phyloP scores from a whole-genome alignment of 139 green algal genomes.

The Diplosphaera chodatii region DNA sequence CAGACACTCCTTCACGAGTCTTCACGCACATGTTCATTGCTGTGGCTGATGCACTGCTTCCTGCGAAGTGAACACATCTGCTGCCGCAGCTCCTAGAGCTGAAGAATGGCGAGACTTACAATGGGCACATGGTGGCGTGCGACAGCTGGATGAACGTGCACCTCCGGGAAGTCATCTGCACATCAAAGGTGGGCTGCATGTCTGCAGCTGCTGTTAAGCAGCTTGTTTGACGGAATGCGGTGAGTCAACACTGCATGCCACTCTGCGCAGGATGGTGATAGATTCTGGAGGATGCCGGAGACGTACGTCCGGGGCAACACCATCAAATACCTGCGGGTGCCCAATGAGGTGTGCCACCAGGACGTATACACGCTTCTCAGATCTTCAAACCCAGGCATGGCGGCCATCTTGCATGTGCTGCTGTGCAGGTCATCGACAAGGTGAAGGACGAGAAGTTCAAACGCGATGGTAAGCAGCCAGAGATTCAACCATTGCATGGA shows the following conservation, averaged over 20 bases:
- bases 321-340: slow-evolving; percentile 97
- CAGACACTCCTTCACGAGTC: too few relatives aligned
- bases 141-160: slow-evolving; percentile 99
- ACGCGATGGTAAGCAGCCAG: slow-evolving; percentile 29
- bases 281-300: slow-evolving; percentile 94
- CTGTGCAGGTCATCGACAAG: slow-evolving; percentile 74
- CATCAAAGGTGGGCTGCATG: slow-evolving; percentile 65
- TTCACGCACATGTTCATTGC: too few relatives aligned
- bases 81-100: slow-evolving; percentile 86
- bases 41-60: too few relatives aligned
- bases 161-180: slow-evolving; percentile 95
- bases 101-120: slow-evolving; percentile 99
- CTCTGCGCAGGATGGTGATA: slow-evolving; percentile 77
- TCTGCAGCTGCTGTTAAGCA: too few relatives aligned
- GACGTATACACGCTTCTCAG: too few relatives aligned
- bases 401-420: background rate
- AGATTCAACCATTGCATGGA: too few relatives aligned
- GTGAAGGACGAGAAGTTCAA: slow-evolving; percentile 70
- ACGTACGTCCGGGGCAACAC: slow-evolving; percentile 95
- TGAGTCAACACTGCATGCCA: background rate
- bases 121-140: slow-evolving; percentile 91
- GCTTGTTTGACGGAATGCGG: background rate
- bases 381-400: too few relatives aligned
- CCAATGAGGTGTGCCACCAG: slow-evolving; percentile 74
- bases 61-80: too few relatives aligned